Conservation (phyloP, 352 stramenopile genomes). For the Globisporangium paroecandrum region DNA sequence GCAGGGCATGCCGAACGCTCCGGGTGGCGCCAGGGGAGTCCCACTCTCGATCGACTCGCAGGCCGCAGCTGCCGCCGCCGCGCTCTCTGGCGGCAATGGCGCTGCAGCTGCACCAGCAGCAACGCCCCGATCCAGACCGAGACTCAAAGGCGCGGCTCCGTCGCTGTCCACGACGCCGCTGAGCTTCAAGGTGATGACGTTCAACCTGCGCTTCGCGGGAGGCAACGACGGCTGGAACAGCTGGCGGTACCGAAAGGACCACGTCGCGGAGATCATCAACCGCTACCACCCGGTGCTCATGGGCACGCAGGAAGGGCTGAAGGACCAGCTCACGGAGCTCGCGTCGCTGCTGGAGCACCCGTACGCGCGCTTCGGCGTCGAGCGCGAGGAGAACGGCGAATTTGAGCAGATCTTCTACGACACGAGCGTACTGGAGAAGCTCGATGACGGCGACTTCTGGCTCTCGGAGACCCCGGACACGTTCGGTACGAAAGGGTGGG, state of each 20-base stretch:
- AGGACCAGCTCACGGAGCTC: slow-evolving; percentile 61
- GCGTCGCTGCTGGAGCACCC: slow-evolving; percentile 44
- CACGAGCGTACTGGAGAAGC: slow-evolving; percentile 38
- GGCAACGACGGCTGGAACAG: slow-evolving; percentile 61
- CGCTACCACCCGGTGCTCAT: slow-evolving; percentile 70
- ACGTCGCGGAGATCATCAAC: slow-evolving; percentile 72
- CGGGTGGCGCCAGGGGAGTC: background rate
- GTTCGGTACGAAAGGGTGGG: slow-evolving; percentile 54
- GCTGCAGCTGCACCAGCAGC: background rate
- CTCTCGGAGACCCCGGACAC: slow-evolving; percentile 67
- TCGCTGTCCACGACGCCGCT: slow-evolving; percentile 33
- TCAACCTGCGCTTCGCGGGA: slow-evolving; percentile 73
- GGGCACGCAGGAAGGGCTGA: slow-evolving; percentile 72
- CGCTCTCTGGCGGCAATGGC: slow-evolving; percentile 24
- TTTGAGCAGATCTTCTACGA: slow-evolving; percentile 86
- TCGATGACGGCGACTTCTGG: slow-evolving; percentile 73
- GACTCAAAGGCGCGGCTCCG: slow-evolving; percentile 35
- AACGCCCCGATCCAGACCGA: slow-evolving; percentile 19
- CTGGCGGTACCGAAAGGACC: slow-evolving; percentile 68
- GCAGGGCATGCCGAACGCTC: slow-evolving; percentile 25
- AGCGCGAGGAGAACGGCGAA: slow-evolving; percentile 67
- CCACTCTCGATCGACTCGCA: slow-evolving; percentile 32
- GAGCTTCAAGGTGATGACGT: slow-evolving; percentile 80
- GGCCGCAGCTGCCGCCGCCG: slow-evolving; percentile 26
- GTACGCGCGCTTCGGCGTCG: slow-evolving; percentile 73